A percentile compares a stretch with the other conserved stretches of the same genome.
These are phyloP conservation scores for Amylocarpus encephaloides DNA, from an alignment of 2,329 filamentous ascomycete species.

Conservation along the genomic window DNA sequence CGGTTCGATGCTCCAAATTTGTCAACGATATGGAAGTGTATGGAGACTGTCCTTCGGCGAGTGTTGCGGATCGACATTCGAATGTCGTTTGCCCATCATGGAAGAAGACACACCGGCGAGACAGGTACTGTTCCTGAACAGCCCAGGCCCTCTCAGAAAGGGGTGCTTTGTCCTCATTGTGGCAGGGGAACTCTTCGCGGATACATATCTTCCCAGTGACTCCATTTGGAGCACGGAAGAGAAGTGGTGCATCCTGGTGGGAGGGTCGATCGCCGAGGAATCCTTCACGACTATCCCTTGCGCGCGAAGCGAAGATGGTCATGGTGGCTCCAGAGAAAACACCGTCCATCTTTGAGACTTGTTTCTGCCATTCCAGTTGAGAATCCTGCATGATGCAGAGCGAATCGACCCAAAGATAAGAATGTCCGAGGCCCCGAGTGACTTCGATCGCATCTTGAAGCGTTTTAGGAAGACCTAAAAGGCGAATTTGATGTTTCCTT, in stretches of 20 bases:
- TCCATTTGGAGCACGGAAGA: not conserved
- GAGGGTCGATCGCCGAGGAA: not conserved
- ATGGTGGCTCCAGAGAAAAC: not conserved
- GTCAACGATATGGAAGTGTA: not conserved
- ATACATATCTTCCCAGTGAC: not conserved
- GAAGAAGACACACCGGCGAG: conserved; percentile 1
- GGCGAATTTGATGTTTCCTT: not conserved
- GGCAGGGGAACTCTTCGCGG: not conserved
- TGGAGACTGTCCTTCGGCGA: not conserved
- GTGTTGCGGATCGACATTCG: conserved; percentile 1
- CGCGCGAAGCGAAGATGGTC: not conserved
- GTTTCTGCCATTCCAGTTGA: not conserved
- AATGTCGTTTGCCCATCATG: not conserved
- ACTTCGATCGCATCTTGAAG: not conserved
- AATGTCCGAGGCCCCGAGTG: not conserved
- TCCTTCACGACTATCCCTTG: not conserved
- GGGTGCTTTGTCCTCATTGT: not conserved
- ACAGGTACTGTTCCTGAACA: conserved; percentile 7
- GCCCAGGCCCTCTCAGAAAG: conserved; percentile 1
- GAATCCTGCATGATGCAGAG: not conserved
- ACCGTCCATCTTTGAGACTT: not conserved
- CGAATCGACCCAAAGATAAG: not conserved
- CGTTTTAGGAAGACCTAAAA: not conserved
- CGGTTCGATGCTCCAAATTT: not conserved
- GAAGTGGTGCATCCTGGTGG: not conserved